Conservation (phyloP, 1,139 yeast species). For the Insectozyma bohioensis region DNA sequence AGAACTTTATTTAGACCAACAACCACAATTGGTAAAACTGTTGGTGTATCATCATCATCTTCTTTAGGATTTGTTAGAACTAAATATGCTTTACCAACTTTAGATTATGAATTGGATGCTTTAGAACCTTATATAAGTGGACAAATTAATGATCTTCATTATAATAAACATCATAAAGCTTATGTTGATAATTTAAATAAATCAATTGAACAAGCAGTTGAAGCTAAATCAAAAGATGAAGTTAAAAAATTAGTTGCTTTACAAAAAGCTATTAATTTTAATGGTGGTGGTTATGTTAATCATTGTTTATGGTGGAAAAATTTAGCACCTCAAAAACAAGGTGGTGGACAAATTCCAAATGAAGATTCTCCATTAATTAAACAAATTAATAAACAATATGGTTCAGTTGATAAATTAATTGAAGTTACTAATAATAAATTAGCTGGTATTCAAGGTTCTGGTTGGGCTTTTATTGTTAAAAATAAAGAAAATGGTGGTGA, state of each 20-base stretch:
- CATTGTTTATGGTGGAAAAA: slow-evolving; percentile 90
- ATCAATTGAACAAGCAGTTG: slow-evolving; percentile 75
- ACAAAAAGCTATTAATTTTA: slow-evolving; percentile 84
- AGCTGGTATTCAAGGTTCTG: slow-evolving; percentile 95
- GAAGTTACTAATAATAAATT: slow-evolving; percentile 69
- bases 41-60: slow-evolving; percentile 17
- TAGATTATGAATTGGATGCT: slow-evolving; percentile 85
- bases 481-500: slow-evolving; percentile 75
- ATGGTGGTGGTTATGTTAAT: slow-evolving; percentile 93
- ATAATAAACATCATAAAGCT: slow-evolving; percentile 83
- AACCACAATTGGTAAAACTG: slow-evolving; percentile 8
- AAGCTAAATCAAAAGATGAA: slow-evolving; percentile 66
- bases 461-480: slow-evolving; percentile 96
- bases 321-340: slow-evolving; percentile 76
- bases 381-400: slow-evolving; percentile 68
- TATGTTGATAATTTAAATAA: slow-evolving; percentile 87
- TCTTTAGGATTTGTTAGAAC: slow-evolving; percentile 45
- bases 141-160: slow-evolving; percentile 82
- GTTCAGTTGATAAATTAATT: slow-evolving; percentile 74
- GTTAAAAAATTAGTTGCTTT: slow-evolving; percentile 67
- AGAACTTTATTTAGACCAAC: slow-evolving; percentile 16
- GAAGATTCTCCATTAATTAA: slow-evolving; percentile 56
- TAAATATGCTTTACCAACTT: slow-evolving; percentile 78
- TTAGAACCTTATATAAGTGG: slow-evolving; percentile 91
- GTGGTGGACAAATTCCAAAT: slow-evolving; percentile 84